Conservation (phyloP, 495 filamentous ascomycete species). For the Xylaria venustula region DNA sequence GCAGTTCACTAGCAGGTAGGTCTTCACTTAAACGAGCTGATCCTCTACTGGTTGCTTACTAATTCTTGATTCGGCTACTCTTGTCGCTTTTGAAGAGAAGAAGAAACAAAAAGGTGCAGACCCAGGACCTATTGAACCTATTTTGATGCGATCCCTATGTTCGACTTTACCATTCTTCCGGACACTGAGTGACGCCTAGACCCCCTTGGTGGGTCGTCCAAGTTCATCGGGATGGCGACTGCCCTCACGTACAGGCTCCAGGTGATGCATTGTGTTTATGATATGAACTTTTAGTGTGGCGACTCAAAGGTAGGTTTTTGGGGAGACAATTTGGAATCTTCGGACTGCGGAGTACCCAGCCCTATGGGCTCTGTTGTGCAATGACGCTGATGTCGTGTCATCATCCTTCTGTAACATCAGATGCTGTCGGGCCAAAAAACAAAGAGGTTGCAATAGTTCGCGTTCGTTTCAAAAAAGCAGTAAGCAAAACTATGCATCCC, state of each 20-base stretch:
- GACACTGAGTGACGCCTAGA: no score
- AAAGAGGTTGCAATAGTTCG: not conserved
- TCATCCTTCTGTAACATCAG: not conserved
- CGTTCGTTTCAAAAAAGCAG: not conserved
- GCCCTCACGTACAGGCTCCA: not conserved
- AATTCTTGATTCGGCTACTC: not conserved
- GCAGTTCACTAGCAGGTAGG: no score
- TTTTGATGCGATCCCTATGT: no score
- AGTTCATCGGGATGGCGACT: not conserved
- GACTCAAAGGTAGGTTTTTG: not conserved
- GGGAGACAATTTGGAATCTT: constrained; percentile 3
- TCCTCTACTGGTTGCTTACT: not conserved
- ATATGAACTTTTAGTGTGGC: not conserved
- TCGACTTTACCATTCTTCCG: no score
- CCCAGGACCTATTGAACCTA: not conserved
- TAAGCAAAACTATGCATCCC: constrained; percentile 1
- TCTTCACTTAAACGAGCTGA: no score
- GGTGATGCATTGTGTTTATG: not conserved
- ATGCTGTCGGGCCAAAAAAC: not conserved
- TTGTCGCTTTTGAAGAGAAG: not conserved
- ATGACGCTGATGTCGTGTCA: not conserved
- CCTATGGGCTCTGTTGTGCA: constrained; percentile 4
- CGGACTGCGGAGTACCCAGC: not conserved
- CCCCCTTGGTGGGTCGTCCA: no score
- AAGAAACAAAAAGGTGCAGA: no score